Conservation (phyloP, 2,329 filamentous ascomycete genomes). For the Aspergillus pseudoviridinutans region DNA sequence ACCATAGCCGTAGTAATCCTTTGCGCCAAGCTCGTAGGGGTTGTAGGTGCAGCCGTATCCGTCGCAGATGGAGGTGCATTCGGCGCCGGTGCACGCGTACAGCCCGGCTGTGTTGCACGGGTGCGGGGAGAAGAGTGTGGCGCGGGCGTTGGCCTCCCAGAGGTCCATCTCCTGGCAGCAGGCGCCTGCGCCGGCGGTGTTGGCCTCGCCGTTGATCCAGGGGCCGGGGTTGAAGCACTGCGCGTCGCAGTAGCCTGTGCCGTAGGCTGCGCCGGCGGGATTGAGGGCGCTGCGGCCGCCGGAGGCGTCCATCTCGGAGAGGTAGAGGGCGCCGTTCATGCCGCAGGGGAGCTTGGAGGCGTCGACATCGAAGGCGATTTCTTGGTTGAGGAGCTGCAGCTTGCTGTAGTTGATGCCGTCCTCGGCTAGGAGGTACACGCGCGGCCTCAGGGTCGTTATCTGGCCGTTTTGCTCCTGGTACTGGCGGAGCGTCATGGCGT, state of each 20-base stretch:
- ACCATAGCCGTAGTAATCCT: conserved; percentile 57
- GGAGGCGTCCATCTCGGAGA: conserved; percentile 56
- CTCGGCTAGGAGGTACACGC: conserved; percentile 58
- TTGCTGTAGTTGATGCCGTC: conserved; percentile 57
- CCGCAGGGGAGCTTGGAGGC: conserved; percentile 65
- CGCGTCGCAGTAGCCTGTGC: conserved; percentile 60
- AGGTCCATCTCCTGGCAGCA: conserved; percentile 66
- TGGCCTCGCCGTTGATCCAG: conserved; percentile 52
- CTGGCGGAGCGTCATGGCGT: conserved; percentile 46
- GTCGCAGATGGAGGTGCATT: conserved; percentile 53
- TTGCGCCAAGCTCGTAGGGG: conserved; percentile 59
- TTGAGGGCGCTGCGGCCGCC: conserved; percentile 54
- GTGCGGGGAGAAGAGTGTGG: conserved; percentile 61
- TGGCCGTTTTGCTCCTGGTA: conserved; percentile 29
- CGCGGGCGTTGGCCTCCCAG: conserved; percentile 63
- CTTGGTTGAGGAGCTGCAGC: conserved; percentile 60
- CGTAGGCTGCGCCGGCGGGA: conserved; percentile 53
- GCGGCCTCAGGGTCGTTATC: conserved; percentile 43
- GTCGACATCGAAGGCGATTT: conserved; percentile 68
- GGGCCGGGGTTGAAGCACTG: conserved; percentile 46
- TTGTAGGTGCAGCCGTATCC: conserved; percentile 66
- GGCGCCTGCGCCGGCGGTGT: conserved; percentile 50
- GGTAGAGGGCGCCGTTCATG: conserved; percentile 65
- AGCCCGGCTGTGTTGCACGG: conserved; percentile 52
- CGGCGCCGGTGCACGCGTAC: conserved; percentile 43